phyloP scores from a whole-genome alignment of 2,329 filamentous ascomycete species.

The Juglanconis oblonga region DNA sequence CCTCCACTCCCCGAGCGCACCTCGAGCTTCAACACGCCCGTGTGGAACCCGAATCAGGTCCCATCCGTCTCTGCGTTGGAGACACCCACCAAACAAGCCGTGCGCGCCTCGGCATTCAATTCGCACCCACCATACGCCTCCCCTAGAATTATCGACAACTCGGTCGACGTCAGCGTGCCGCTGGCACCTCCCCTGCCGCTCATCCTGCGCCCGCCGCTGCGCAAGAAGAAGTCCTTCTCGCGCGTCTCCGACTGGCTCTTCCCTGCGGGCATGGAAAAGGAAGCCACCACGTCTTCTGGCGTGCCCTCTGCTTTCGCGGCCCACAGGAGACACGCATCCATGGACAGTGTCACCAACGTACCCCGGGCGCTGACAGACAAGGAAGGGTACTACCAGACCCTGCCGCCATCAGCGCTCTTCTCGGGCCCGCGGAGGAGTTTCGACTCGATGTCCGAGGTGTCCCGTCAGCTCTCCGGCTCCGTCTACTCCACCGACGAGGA shows the following conservation, averaged over 20 bases:
- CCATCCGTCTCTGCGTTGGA: slow-evolving; percentile 1
- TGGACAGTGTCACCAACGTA: slow-evolving; percentile 53
- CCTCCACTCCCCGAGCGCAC: slow-evolving; percentile 8
- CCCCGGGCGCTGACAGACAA: slow-evolving; percentile 48
- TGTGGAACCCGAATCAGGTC: slow-evolving; percentile 24
- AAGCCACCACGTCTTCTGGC: neutral
- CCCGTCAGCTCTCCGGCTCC: slow-evolving; percentile 35
- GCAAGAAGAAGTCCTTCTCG: slow-evolving; percentile 67
- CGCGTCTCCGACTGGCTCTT: slow-evolving; percentile 60
- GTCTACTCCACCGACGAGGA: slow-evolving; percentile 48
- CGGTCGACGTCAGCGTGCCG: slow-evolving; percentile 32
- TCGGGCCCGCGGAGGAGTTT: slow-evolving; percentile 36
- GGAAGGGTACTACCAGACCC: slow-evolving; percentile 59
- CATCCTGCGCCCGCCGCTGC: slow-evolving; percentile 55
- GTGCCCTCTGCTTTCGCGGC: slow-evolving; percentile 29
- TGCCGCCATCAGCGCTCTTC: slow-evolving; percentile 34
- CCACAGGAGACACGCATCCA: slow-evolving; percentile 36
- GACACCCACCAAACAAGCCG: slow-evolving; percentile 26
- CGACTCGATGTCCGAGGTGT: slow-evolving; percentile 37
- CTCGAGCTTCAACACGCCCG: slow-evolving; percentile 14
- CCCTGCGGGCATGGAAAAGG: slow-evolving; percentile 31
- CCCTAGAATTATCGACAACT: slow-evolving; percentile 17
- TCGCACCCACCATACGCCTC: slow-evolving; percentile 19
- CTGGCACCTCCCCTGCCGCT: slow-evolving; percentile 57
- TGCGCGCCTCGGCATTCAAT: slow-evolving; percentile 26